Evolutionary conservation across 441 rosid genomes (phyloP), one percentile per base, ranked within the genome.

Genomic region (Manihot esculenta): DNA sequence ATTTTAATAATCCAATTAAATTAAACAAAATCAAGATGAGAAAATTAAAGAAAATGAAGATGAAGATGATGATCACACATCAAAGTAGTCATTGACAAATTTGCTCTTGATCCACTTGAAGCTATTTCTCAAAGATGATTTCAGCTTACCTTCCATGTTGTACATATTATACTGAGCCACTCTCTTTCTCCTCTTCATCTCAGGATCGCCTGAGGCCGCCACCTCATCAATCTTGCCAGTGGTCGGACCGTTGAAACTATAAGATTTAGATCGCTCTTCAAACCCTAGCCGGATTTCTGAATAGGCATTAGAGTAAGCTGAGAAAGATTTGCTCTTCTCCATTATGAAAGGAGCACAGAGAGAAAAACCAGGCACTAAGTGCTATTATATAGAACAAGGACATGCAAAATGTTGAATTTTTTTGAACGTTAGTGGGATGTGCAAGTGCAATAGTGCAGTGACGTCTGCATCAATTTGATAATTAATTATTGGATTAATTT

Each of bases 281-380:
- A 74, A 76, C 33, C 67, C 80, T 1, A 62, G 38, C 73, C 69
- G 77, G 48, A 53, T 68, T 44, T 81, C 83, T 1, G 80, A 74
- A 74, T 77, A 77, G 48, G 74, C 23, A 49, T 64, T 62, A 8
- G 83, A 62, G 68, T 72, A 77, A 7, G 80, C 82, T 15, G 83
- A 64, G 59, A 83, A 78, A 23, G 88, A 86, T 66, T 81, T 83
- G 80, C 85, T 84, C 81, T 83, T 84, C 85, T 81, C 88, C 88
- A 86, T 86, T 18, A 54, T 55, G 54, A 17, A 18, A 57, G 18
- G 15, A 62, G 26, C 54, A 10, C 30, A 14, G 26, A 45, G 17
- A 47, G 58, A 20, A 56, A 1, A 49, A 61, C 7, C 3, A 33
- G n/a, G 64, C 0, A 41, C 33, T 24, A 17, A 38, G 5, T 48